Base-by-base conservation (phyloP, 768 basidiomycete species). In the Paxillus involutus region DNA sequence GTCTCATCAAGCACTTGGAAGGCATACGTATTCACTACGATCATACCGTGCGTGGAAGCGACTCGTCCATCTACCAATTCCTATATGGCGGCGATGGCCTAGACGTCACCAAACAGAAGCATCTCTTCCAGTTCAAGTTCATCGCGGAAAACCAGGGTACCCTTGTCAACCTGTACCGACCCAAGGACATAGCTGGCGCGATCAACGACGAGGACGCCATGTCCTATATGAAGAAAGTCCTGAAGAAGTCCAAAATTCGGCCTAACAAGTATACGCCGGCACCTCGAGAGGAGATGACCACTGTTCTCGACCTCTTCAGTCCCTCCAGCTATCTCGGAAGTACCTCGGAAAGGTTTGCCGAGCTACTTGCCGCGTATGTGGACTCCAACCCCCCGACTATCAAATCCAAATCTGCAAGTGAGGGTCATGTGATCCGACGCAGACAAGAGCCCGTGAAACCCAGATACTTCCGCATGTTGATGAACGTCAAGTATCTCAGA, bases 1-100 rank as follows among this genome's bases (percentile, higher is more conserved):
- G 97, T 75, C 78, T 99, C 60, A 95, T 99, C 78, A 99, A 99
- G 72, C 97, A 99, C 70, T 78, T 99, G 50, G 97, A 99, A 70
- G 97, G 96, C 45, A 85, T 98, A 50, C 88, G 91, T 32, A 88
- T 98, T 7, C 96, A 98, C 69, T 99, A 99, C 71, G 97, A 99
- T 71, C 86, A 98, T 69, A 98, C 96, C 32, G 94, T 99, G 39
- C 91, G 97, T 49, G 95, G 96, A 44, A 91, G 90, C 67, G 97
- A 99, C 68, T 83, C 85, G 17, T 91, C 94, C 3, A 77, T 99
- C 41, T 91, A 95, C 65, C 97, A 99, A 71, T 99, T 99, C 77
- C 79, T 88, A 53, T 99, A 99, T 67, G 97, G 97, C 11, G 97
- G 96, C 47, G 97, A 99, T 64, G 89, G 89, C 13, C 80, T 99